Evolutionary conservation across 805 yeast genomes (phyloP).

Genomic region (Kazachstania viticola): DNA sequence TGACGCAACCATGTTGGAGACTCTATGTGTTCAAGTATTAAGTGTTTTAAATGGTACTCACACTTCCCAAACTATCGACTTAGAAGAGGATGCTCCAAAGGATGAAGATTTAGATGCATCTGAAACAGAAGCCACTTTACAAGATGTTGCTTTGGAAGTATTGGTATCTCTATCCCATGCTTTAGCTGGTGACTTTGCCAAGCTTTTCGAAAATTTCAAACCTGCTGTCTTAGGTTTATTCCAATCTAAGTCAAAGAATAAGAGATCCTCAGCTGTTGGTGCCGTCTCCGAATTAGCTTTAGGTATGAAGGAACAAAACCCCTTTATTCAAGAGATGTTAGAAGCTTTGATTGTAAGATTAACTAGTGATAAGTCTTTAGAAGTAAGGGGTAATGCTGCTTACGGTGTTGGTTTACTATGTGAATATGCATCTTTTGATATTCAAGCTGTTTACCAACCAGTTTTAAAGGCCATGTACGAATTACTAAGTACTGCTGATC

Average conservation of each 20-base stretch:
- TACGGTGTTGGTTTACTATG: conserved; percentile 82
- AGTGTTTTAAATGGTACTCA: conserved; percentile 72
- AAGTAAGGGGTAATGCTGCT: conserved; percentile 90
- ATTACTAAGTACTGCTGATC: conserved; percentile 68
- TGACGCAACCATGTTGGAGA: conserved; percentile 48
- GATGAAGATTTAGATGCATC: conserved; percentile 46
- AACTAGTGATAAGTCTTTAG: conserved; percentile 65
- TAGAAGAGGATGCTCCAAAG: conserved; percentile 48
- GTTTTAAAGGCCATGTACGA: conserved; percentile 59
- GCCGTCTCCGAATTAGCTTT: conserved; percentile 81
- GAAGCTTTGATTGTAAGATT: conserved; percentile 59
- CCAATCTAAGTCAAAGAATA: conserved; percentile 51
- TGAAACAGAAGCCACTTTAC: conserved; percentile 54
- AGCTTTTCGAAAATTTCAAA: conserved; percentile 62
- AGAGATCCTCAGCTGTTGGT: conserved; percentile 78
- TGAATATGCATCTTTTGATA: conserved; percentile 38
- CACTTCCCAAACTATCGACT: conserved; percentile 68
- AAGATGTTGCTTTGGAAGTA: conserved; percentile 79
- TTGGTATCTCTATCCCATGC: conserved; percentile 64
- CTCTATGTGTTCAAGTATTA: conserved; percentile 60
- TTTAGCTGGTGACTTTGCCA: conserved; percentile 68
- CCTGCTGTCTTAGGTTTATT: conserved; percentile 47
- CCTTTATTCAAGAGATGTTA: conserved; percentile 58
- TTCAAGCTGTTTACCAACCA: conserved; percentile 51
- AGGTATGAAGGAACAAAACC: conserved; percentile 57